phyloP scores from a whole-genome alignment of 2,329 filamentous ascomycete species.

The Alternaria sp. region DNA sequence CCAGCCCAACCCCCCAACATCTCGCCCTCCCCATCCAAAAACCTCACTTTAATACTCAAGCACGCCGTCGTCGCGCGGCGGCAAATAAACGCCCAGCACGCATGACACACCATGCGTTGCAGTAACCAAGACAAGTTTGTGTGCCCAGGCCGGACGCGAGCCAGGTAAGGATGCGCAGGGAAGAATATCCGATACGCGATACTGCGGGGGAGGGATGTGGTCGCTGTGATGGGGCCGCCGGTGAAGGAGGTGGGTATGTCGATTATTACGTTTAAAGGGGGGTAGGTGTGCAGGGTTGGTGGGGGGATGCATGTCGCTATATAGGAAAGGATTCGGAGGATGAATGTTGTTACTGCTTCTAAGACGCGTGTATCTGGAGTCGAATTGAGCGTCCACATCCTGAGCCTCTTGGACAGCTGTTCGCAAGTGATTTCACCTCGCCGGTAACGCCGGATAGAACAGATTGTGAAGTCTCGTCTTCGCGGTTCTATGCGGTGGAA shows the following conservation, averaged over 20 bases:
- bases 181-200: not conserved
- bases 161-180: not conserved
- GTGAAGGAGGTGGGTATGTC: not conserved
- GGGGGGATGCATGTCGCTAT: not conserved
- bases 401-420: not conserved
- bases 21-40: not conserved
- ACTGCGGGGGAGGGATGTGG: not conserved
- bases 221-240: not conserved
- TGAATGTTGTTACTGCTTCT: not conserved
- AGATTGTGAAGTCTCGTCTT: not conserved
- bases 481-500: not conserved
- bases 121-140: not conserved
- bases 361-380: not conserved
- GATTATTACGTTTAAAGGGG: not conserved
- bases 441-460: not conserved
- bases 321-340: not conserved
- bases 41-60: not conserved
- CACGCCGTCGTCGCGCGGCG: not conserved
- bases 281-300: not conserved
- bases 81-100: not conserved
- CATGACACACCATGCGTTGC: not conserved
- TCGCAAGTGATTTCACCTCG: not conserved
- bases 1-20: not conserved
- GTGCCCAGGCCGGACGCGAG: not conserved
- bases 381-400: not conserved